phyloP scores from a whole-genome alignment of 2,329 filamentous ascomycete genomes.

The Ascochyta rabiei region DNA sequence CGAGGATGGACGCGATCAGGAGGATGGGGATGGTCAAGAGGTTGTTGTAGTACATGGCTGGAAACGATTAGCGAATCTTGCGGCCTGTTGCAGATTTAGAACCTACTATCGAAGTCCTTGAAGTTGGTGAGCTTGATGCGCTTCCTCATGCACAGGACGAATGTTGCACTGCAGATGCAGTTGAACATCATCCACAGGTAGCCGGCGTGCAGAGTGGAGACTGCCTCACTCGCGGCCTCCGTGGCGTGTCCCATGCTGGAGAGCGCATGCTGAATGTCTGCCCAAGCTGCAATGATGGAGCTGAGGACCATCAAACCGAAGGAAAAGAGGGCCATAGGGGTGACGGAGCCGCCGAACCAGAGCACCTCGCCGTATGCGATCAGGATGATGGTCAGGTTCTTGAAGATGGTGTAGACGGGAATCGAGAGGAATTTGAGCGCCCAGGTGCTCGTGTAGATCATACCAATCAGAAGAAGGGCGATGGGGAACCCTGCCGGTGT shows the following conservation, averaged over 20 bases:
- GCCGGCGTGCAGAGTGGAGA: slow-evolving; percentile 90
- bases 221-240: slow-evolving; percentile 70
- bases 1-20: slow-evolving; percentile 76
- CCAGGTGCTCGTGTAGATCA: slow-evolving; percentile 98
- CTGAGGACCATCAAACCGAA: slow-evolving; percentile 97
- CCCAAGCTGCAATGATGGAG: slow-evolving; percentile 94
- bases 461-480: slow-evolving; percentile 91
- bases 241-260: slow-evolving; percentile 61
- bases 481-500: slow-evolving; percentile 82
- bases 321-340: slow-evolving; percentile 83
- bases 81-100: slow-evolving; percentile 2
- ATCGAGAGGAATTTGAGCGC: slow-evolving; percentile 96
- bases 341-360: slow-evolving; percentile 95
- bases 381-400: slow-evolving; percentile 98
- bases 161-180: slow-evolving; percentile 90
- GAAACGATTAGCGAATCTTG: slow-evolving; percentile 25
- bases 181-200: slow-evolving; percentile 99
- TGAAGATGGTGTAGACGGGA: slow-evolving; percentile 99
- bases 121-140: slow-evolving; percentile 99
- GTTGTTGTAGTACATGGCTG: slow-evolving; percentile 99
- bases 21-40: slow-evolving; percentile 94
- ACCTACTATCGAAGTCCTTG: slow-evolving; percentile 97
- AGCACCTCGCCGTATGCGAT: slow-evolving; percentile 98
- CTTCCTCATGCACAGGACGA: slow-evolving; percentile 93
- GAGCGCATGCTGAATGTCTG: slow-evolving; percentile 88